Percentiles rank a stretch among this genome's conserved stretches.
phyloP scores from a whole-genome alignment of 2,329 filamentous ascomycete genomes.

The Neopestalotiopsis clavispora region DNA sequence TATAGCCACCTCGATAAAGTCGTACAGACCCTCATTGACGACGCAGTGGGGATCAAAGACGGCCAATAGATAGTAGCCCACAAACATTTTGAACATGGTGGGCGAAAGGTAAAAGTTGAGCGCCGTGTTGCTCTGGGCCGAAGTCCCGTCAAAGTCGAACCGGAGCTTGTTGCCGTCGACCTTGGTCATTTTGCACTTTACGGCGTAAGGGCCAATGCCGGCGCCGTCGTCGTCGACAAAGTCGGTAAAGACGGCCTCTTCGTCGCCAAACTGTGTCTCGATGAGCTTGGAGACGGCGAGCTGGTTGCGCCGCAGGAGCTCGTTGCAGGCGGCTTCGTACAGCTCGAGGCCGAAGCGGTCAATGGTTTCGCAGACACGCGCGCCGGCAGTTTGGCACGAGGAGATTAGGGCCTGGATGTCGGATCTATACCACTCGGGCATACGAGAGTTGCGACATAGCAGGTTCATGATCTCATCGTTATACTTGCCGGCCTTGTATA shows the following conservation, averaged over 20 bases:
- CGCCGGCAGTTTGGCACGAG: conserved; percentile 48
- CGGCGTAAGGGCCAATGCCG: conserved; percentile 48
- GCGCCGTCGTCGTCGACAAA: conserved; percentile 55
- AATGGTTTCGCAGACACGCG: conserved; percentile 49
- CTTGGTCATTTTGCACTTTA: conserved; percentile 52
- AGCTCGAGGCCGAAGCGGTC: conserved; percentile 48
- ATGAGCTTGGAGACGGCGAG: conserved; percentile 50
- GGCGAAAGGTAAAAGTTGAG: conserved; percentile 55
- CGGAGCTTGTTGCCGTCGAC: conserved; percentile 42
- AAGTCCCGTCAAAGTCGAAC: conserved; percentile 55
- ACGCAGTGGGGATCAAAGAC: conserved; percentile 52
- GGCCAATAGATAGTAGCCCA: conserved; percentile 50
- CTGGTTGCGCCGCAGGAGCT: conserved; percentile 48
- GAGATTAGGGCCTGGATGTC: conserved; percentile 52
- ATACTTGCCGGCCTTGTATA: conserved; percentile 47
- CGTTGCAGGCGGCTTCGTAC: conserved; percentile 49
- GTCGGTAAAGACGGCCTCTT: conserved; percentile 49
- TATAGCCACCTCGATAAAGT: conserved; percentile 51
- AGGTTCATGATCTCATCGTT: conserved; percentile 49
- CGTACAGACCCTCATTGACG: conserved; percentile 56
- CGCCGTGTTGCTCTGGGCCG: conserved; percentile 48
- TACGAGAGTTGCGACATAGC: conserved; percentile 52
- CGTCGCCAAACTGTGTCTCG: conserved; percentile 47
- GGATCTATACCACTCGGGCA: conserved; percentile 52
- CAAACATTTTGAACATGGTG: conserved; percentile 57